These are phyloP conservation scores for Boletus eberwhitei DNA, from an alignment of 768 basidiomycete species.

Conservation along the genomic window DNA sequence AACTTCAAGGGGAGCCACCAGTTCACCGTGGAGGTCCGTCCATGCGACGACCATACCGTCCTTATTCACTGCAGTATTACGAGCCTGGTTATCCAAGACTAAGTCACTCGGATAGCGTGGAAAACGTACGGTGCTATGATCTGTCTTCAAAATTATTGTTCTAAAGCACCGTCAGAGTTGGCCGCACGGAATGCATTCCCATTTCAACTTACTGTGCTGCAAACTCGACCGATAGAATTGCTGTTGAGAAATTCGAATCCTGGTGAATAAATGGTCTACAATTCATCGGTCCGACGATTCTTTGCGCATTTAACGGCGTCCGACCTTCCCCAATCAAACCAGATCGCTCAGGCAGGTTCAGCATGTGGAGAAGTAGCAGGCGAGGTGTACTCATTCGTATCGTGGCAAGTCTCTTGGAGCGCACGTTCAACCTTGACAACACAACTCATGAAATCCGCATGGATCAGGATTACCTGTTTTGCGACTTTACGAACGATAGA, in stretches of 20 bases:
- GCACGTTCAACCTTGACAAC: slow-evolving; percentile 63
- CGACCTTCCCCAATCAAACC: slow-evolving; percentile 44
- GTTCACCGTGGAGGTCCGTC: too few species aligned
- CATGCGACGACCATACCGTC: slow-evolving; percentile 76
- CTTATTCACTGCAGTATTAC: slow-evolving; percentile 74
- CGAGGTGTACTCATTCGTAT: slow-evolving; percentile 74
- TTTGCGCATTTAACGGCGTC: slow-evolving; percentile 51
- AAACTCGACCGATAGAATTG: slow-evolving; percentile 46
- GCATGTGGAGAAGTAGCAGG: slow-evolving; percentile 78
- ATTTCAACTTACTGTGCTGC: slow-evolving; percentile 43
- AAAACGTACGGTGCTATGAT: slow-evolving; percentile 70
- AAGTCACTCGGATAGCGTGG: not conserved
- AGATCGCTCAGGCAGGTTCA: slow-evolving; percentile 79
- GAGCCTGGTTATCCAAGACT: slow-evolving; percentile 38
- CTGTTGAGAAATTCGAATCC: not conserved
- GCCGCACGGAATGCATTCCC: not conserved
- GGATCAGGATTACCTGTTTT: slow-evolving; percentile 70
- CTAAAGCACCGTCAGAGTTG: slow-evolving; percentile 36
- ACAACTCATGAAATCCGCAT: slow-evolving; percentile 68
- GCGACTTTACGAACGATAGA: slow-evolving; percentile 64
- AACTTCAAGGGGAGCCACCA: too few species aligned
- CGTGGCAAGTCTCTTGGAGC: slow-evolving; percentile 69
- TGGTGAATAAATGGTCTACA: slow-evolving; percentile 39
- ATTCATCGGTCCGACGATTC: slow-evolving; percentile 79
- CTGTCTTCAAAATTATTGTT: slow-evolving; percentile 54